Evolutionary conservation across 306 rosid species (phyloP).

Genomic region (Prunus salicina): DNA sequence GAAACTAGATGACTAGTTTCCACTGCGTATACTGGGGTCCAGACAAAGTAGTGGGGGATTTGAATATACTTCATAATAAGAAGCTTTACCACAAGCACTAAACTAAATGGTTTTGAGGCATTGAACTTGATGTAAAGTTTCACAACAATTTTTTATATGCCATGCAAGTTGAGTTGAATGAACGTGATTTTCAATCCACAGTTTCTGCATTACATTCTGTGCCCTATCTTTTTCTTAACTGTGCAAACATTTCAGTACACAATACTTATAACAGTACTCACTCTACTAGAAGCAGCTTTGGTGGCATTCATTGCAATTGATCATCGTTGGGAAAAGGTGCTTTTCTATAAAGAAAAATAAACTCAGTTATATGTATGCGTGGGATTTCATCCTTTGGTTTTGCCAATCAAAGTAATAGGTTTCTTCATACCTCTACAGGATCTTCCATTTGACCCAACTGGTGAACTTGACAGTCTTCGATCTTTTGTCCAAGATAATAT

Average conservation of each 20-base stretch:
- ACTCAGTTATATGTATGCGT: not conserved
- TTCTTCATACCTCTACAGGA: conserved; percentile 53
- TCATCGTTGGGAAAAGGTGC: conserved; percentile 77
- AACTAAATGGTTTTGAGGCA: conserved; percentile 8
- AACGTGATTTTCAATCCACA: not conserved
- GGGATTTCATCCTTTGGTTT: conserved; percentile 7
- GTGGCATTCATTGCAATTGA: conserved; percentile 80
- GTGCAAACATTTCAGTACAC: conserved; percentile 56
- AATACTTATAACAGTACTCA: conserved; percentile 44
- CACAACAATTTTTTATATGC: not conserved
- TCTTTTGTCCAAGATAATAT: conserved; percentile 63
- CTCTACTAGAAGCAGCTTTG: conserved; percentile 65
- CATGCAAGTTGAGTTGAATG: not conserved
- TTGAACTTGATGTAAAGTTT: not conserved
- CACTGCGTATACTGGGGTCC: not conserved
- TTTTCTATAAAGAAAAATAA: not conserved
- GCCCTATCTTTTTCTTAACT: conserved; percentile 44
- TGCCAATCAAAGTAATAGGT: conserved; percentile 5
- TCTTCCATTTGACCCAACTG: conserved; percentile 84
- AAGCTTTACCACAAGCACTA: conserved; percentile 2
- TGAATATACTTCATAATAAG: not conserved
- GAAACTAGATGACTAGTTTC: not conserved
- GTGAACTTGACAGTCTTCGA: conserved; percentile 61
- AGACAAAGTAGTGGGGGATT: not conserved
- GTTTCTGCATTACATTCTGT: not conserved